Base-by-base conservation (phyloP, 1,284 basidiomycete genomes). In the Pyrrhoderma lamaoense region DNA sequence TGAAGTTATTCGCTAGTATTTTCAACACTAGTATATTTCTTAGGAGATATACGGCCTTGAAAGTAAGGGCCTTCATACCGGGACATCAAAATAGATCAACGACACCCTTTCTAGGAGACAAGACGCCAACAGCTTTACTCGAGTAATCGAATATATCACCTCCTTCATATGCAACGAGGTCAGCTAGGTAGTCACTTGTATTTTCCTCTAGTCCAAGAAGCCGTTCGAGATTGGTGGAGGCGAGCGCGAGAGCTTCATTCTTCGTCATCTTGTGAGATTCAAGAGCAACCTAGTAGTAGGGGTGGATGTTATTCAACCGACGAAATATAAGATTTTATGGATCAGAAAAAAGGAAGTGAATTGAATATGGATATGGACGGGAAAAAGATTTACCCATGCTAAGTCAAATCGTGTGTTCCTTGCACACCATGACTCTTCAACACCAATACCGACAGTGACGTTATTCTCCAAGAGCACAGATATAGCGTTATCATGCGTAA, bases 401-500 rank as follows among this genome's bases (percentile, higher is more conserved):
- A 78, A 67, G 56, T 89, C 85, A 63, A 86, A 86, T 4, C 85
- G 72, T 16, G 80, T 71, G 55, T 83, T 85, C n/a, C 79, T 69
- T 0, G 79, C 79, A 60, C 71, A 72, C 78, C 80, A 88, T 14
- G 72, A 70, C 49, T 80, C 75, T 39, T 70, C 64, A 27, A 85
- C 70, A 7, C 84, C 84, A 40, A 91, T 62, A 1, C 76, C 88
- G 21, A 89, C 80, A 2, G 72, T 82, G 37, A 91, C 82, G 52
- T 83, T 82, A 45, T 82, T 71, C 3, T 69, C 67, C 21, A 76
- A 61, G 3, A 91, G 70, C 47, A 70, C 67, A 1, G 72, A 65
- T 8, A 85, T 66, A 0, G 80, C 72, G 37, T 72, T 84, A 25
- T 78, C 69, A 45, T 72, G 63, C 0, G 79, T 77, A 14, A 90